phyloP scores from a whole-genome alignment of 768 basidiomycete genomes.

The Paxillus ammoniavirescens region DNA sequence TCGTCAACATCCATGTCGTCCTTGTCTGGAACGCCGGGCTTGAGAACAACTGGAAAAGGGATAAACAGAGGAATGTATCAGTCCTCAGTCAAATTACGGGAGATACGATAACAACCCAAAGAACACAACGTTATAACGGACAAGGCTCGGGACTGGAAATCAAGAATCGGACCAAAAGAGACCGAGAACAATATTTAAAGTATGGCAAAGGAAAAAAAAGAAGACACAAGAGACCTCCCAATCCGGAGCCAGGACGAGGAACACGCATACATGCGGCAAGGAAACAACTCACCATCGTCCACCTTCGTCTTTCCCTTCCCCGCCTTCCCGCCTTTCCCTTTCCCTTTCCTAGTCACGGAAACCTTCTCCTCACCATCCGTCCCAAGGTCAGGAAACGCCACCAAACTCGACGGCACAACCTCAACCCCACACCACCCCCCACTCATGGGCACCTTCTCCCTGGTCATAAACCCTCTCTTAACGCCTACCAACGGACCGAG shows the following conservation, averaged over 20 bases:
- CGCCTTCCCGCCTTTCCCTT: constrained; percentile 5
- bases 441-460: constrained; percentile 51
- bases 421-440: constrained; percentile 68
- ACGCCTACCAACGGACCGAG: constrained; percentile 64
- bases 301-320: constrained; percentile 7
- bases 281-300: constrained; percentile 20
- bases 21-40: constrained; percentile 4
- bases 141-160: too few species aligned
- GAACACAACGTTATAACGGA: too few species aligned
- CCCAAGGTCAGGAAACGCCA: constrained; percentile 13
- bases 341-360: constrained; percentile 12
- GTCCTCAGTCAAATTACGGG: neutral
- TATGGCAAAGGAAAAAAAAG: neutral
- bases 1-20: constrained; percentile 16
- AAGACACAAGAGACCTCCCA: too few species aligned
- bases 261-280: neutral
- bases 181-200: neutral
- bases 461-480: constrained; percentile 59
- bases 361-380: constrained; percentile 7
- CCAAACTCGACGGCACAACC: constrained; percentile 39
- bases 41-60: neutral
- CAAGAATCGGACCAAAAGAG: neutral
- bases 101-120: too few species aligned
- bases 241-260: neutral
- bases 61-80: neutral